phyloP scores from a whole-genome alignment of 768 basidiomycete genomes.

The Termitomyces sp. region DNA sequence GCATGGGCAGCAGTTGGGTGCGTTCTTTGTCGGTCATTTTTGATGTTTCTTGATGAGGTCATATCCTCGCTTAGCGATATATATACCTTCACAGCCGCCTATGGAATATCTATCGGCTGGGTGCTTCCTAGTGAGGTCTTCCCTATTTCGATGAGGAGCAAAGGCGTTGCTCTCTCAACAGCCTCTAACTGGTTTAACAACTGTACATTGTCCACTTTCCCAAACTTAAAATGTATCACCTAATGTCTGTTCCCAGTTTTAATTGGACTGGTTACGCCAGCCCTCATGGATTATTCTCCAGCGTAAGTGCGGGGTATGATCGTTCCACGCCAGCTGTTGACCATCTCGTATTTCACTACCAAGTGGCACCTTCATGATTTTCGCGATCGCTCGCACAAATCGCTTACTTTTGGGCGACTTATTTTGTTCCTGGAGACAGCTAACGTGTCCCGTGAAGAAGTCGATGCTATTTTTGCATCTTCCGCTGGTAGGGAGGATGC shows the following conservation, averaged over 20 bases:
- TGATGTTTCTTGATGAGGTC: background rate
- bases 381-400: conserved; percentile 57
- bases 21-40: conserved; percentile 13
- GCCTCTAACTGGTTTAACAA: conserved; percentile 88
- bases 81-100: conserved; percentile 72
- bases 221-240: background rate
- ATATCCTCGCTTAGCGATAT: conserved; percentile 37
- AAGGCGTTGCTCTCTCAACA: conserved; percentile 79
- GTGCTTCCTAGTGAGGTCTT: conserved; percentile 82
- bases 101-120: conserved; percentile 78
- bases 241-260: conserved; percentile 44
- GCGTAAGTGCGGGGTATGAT: conserved; percentile 32
- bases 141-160: conserved; percentile 70
- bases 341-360: background rate
- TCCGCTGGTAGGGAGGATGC: conserved; percentile 52
- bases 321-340: background rate
- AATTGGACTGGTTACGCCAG: conserved; percentile 69
- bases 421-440: conserved; percentile 73
- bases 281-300: conserved; percentile 55
- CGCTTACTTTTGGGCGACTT: conserved; percentile 68
- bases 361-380: conserved; percentile 66
- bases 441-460: conserved; percentile 69
- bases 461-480: conserved; percentile 62
- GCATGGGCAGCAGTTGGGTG: conserved; percentile 71
- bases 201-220: conserved; percentile 33